These are phyloP conservation scores for Apiospora pterosperma DNA, from an alignment of 2,329 filamentous ascomycete genomes.

Conservation along the genomic window DNA sequence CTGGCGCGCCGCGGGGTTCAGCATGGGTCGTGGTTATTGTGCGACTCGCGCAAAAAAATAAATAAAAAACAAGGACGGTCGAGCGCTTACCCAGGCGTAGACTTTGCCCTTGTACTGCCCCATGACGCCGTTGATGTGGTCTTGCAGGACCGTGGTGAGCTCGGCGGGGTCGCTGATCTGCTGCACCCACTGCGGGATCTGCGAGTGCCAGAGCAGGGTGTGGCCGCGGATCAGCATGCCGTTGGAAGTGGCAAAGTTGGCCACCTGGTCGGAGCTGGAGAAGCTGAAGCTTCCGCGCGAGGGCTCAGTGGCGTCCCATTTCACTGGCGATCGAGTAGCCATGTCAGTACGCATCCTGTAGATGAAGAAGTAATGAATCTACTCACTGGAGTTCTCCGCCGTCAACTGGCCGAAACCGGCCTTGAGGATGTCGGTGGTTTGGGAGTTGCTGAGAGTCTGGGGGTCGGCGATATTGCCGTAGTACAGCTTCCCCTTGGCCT, in stretches of 20 bases:
- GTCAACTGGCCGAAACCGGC: constrained; percentile 64
- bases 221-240: constrained; percentile 60
- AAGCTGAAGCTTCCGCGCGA: constrained; percentile 52
- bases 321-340: constrained; percentile 52
- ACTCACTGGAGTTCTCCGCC: constrained; percentile 57
- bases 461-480: constrained; percentile 57
- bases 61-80: too few relatives aligned
- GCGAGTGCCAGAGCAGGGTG: constrained; percentile 63
- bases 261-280: constrained; percentile 51
- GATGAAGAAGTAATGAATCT: too few relatives aligned
- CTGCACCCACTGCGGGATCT: constrained; percentile 57
- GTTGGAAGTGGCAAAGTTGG: constrained; percentile 54
- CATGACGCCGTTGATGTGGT: constrained; percentile 57
- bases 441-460: constrained; percentile 42
- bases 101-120: constrained; percentile 63
- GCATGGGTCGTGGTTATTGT: background rate
- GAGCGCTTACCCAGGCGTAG: constrained; percentile 23
- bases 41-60: constrained; percentile 6
- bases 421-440: constrained; percentile 55
- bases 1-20: constrained; percentile 13
- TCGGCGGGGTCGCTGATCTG: constrained; percentile 29
- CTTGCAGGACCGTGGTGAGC: constrained; percentile 54
- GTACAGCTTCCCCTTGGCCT: constrained; percentile 63
- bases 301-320: constrained; percentile 54
- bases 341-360: background rate